Base-by-base conservation (phyloP, 768 basidiomycete species). In the Amanita pseudoporphyria region DNA sequence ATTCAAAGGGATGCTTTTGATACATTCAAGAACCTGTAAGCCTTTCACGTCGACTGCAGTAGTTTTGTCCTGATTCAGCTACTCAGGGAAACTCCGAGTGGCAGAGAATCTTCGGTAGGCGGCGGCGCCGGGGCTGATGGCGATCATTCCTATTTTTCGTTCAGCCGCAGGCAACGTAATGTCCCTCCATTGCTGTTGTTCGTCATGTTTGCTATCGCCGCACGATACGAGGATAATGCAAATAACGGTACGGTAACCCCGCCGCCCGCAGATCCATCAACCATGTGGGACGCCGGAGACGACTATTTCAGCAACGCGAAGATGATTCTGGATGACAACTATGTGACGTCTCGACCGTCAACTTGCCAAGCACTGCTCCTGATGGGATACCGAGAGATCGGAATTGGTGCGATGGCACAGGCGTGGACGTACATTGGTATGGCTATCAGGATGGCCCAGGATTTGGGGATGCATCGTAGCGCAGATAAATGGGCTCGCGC, bases 361-460 rank as follows among this genome's bases (percentile, higher is more conserved):
- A 91, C 86, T 0, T 82, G 82, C 41, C 88, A 91, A 60, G 81
- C 89, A 5, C 66, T 93, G 16, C 71, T 94, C 9, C 72, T 94
- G 9, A 74, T 92, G 67, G 84, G 84, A 6, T 92, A 86, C 60
- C 74, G 90, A 6, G 89, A 94, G 64, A 76, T 90, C 36, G 91
- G 91, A 2, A 86, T 91, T 52, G 91, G 87, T 39, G 80, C 87
- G 14, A 94, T 92, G 89, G 83, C 84, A 6, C 79, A 84, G 63
- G 83, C 87, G 28, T 94, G 90, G 91, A 75, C 81, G 9, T 89
- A 84, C 59, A 76, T 82, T 16, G 89, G 90, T 9, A 87, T 89
- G 84, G 89, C 85, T 0, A 82, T 93, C 32, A 76, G 91, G n/a
- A 91, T 93, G 88, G 88, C 88, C 13, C 88, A 89, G 64, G 88